Conservation (phyloP, 2,329 filamentous ascomycete genomes). For the Fusarium solani-melongenae region DNA sequence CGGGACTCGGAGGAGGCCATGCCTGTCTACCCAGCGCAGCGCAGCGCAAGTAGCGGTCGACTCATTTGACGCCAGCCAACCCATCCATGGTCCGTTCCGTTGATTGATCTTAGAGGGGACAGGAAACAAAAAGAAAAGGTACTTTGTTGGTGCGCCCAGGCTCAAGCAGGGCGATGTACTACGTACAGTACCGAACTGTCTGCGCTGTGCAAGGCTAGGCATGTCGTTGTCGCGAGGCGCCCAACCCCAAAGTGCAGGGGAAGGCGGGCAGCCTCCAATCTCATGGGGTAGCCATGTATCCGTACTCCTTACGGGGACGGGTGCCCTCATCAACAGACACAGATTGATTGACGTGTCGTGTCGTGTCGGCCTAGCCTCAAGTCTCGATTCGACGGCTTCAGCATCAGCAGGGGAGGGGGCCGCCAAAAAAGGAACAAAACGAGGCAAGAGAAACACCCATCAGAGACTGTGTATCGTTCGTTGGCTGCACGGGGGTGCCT, state of each 20-base stretch:
- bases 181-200: conserved; percentile 4
- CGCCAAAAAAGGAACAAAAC: conserved; percentile 12
- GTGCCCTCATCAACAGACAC: not conserved
- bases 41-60: conserved; percentile 38
- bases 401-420: conserved; percentile 21
- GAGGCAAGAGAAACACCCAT: conserved; percentile 12
- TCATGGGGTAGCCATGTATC: not conserved
- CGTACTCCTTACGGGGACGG: not conserved
- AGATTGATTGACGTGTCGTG: conserved; percentile 40
- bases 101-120: not conserved
- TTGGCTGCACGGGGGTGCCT: conserved; percentile 23
- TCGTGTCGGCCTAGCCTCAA: conserved; percentile 20
- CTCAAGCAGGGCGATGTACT: conserved; percentile 32
- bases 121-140: not conserved
- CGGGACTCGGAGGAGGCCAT: conserved; percentile 30
- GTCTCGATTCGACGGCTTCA: conserved; percentile 41
- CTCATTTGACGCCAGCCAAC: conserved; percentile 31
- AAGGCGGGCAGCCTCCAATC: not conserved
- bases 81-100: conserved; percentile 28
- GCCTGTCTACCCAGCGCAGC: not conserved
- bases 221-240: conserved; percentile 22
- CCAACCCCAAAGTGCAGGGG: conserved; percentile 9
- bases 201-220: conserved; percentile 28
- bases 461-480: not conserved
- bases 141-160: conserved; percentile 21